These are phyloP conservation scores for Starmera stellimalicola DNA, from an alignment of 1,139 yeast genomes.

Conservation along the genomic window DNA sequence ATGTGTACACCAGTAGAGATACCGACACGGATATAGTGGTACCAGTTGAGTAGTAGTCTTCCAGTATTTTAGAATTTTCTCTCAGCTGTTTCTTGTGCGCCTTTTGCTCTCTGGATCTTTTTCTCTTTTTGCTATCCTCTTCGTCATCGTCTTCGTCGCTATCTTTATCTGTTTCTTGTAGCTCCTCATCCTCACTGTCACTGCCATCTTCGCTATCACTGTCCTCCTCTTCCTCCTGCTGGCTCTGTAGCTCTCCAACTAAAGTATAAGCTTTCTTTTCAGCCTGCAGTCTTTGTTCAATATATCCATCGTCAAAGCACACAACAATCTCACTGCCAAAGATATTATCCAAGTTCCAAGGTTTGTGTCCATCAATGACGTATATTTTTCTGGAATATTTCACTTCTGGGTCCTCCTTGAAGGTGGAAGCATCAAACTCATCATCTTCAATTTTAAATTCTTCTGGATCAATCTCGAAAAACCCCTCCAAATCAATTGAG, in stretches of 20 bases:
- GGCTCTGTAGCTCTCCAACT: slow-evolving; percentile 29
- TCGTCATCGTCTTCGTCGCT: slow-evolving; percentile 24
- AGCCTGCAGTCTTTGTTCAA: slow-evolving; percentile 43
- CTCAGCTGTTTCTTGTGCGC: slow-evolving; percentile 26
- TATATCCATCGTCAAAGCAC: slow-evolving; percentile 82
- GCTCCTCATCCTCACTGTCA: slow-evolving; percentile 23
- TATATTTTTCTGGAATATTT: slow-evolving; percentile 47
- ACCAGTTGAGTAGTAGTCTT: slow-evolving; percentile 73
- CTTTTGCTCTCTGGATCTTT: slow-evolving; percentile 26
- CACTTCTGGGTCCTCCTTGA: slow-evolving; percentile 1
- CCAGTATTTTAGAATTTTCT: slow-evolving; percentile 46
- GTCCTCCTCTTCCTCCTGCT: slow-evolving; percentile 19
- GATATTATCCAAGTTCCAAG: slow-evolving; percentile 91
- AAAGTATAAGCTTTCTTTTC: slow-evolving; percentile 49
- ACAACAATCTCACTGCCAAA: slow-evolving; percentile 76
- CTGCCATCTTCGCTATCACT: slow-evolving; percentile 21
- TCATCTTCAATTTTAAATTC: slow-evolving; percentile 25
- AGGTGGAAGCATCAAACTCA: slow-evolving; percentile 9
- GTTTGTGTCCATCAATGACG: slow-evolving; percentile 86
- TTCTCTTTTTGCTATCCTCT: slow-evolving; percentile 24
- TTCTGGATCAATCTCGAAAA: slow-evolving; percentile 56
- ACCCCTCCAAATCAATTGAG: slow-evolving; percentile 74
- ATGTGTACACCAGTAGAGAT: slow-evolving; percentile 70
- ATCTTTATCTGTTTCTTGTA: slow-evolving; percentile 22
- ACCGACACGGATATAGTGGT: slow-evolving; percentile 68